Evolutionary conservation across 2,329 filamentous ascomycete species (phyloP), one percentile per base, ranked within the genome.

Genomic region (Diaporthe nobilis): DNA sequence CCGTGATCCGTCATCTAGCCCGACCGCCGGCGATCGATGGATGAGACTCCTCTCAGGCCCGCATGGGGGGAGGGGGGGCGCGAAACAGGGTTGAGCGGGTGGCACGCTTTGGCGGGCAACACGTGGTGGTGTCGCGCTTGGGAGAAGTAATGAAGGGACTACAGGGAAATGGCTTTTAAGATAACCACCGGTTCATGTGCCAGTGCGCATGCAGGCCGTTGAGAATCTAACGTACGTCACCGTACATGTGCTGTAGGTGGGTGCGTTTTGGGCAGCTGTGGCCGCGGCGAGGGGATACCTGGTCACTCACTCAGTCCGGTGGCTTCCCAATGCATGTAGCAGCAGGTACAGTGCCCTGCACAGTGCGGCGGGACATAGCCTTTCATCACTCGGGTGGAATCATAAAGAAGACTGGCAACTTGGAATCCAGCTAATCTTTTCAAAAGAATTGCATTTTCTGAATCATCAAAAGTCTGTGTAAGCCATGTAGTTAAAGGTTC

Each of bases 301-400:
- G 47, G 49, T 53, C 47, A 39, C 3, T 53, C 42, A 68, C 37
- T 9, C 12, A 13, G 22, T 42, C 37, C 42, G 58, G 58, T 37
- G n/a, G 47, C 65, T 53, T 51, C 65, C 65, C 47, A 25, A 17
- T 68, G 47, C 34, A 20, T 25, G 47, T 4, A 28, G 47, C n/a
- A n/a, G 31, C 47, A 25, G 51, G n/a, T 53, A 73, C 71, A 73
- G 71, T 73, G 71, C 22, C 22, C 44, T 53, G 10, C 31, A 72
- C 71, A 72, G 71, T 72, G 49, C 44, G 34, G 49, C 47, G 22
- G 34, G 17, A 39, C 31, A 28, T 7, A 7, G 13, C 22, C 65
- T 49, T 49, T 39, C 9, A 68, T 25, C 31, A 28, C 9, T 25
- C 22, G 8, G 44, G 6, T 44, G 10, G n/a, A 44, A 44, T 47